Conservation (phyloP, 2,329 filamentous ascomycete genomes). For the Neoascochyta sp. region DNA sequence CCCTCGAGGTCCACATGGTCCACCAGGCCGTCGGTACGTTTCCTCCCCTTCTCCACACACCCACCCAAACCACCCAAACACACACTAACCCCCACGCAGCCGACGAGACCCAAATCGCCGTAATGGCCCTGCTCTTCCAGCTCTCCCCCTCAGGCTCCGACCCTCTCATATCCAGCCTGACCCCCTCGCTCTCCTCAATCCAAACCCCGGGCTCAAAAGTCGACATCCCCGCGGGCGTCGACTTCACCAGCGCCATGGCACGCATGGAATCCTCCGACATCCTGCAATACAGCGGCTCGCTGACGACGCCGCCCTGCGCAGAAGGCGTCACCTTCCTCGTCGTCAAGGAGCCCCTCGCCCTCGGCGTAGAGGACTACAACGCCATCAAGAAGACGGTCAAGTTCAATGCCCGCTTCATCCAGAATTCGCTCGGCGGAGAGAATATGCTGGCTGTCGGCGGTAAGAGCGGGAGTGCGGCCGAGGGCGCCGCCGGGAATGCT, state of each 20-base stretch:
- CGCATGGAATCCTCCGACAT: conserved; percentile 41
- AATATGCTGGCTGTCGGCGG: conserved; percentile 42
- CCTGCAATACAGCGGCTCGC: conserved; percentile 55
- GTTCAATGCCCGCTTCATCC: conserved; percentile 55
- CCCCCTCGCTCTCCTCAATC: conserved; percentile 39
- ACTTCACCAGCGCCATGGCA: conserved; percentile 43
- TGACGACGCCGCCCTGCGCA: conserved; percentile 61
- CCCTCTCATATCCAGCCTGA: conserved; percentile 29
- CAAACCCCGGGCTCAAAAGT: conserved; percentile 39
- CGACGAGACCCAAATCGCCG: conserved; percentile 36
- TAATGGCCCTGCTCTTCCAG: conserved; percentile 44
- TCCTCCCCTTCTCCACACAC: background rate
- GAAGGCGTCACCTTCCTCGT: conserved; percentile 56
- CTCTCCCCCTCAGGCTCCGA: conserved; percentile 34
- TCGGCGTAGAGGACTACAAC: conserved; percentile 51
- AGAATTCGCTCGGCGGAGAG: conserved; percentile 46
- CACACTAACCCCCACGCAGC: conserved; percentile 15
- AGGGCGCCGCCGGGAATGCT: too few species aligned
- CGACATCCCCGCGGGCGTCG: conserved; percentile 35
- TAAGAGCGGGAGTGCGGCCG: conserved; percentile 6
- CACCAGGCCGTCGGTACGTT: conserved; percentile 47
- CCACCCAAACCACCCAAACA: background rate
- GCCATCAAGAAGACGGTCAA: conserved; percentile 51
- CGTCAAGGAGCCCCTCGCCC: conserved; percentile 46
- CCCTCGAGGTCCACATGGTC: conserved; percentile 56